Evolutionary conservation across 106 monocot species (phyloP), one percentile per base, ranked within the genome.

Genomic region (Acorus gramineus): DNA sequence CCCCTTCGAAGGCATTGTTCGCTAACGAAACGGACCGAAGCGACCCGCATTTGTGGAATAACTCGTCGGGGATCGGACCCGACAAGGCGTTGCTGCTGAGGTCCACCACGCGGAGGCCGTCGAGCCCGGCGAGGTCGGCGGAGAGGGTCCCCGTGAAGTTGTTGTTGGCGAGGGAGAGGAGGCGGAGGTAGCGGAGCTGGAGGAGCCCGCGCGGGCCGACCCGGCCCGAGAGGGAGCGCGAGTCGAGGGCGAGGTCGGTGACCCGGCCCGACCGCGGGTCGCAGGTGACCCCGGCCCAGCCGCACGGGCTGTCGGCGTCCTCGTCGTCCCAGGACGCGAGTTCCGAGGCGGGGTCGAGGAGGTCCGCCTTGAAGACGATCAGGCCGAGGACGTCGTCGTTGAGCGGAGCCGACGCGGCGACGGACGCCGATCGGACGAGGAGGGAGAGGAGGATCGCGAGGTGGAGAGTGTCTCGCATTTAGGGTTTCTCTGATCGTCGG

Each of bases 321-420:
- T 86, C 92, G 28, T 28, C 28, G 72, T 88, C 80, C 98, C 98
- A 98, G 2, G 98, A 86, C 4, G 75, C 65, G 14, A 98, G 92
- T 62, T 69, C 66, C 10, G 76, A 76, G 2, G n/a, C 12, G 0
- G 98, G 85, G 68, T 98, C 96, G 2, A 3, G 11, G 14, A 98
- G 64, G 42, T 79, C 92, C 55, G 92, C 78, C 65, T 98, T 98
- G 81, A 98, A 88, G 63, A 92, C 92, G 66, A 98, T 83, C 44
- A 98, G 80, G 48, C 92, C 98, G n/a, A 98, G 98, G 11, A 92
- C 72, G 63, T 98, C 98, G 62, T 89, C 92, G 83, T 85, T 98
- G 50, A 92, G 49, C 28, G 28, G 28, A 28, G 28, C 28, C 28
- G 28, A 28, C 28, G 28, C 28, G 45, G 69, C 52, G 7, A 69